These are phyloP conservation scores for Xylariaceae sp. DNA, from an alignment of 2,329 filamentous ascomycete species.

Conservation along the genomic window DNA sequence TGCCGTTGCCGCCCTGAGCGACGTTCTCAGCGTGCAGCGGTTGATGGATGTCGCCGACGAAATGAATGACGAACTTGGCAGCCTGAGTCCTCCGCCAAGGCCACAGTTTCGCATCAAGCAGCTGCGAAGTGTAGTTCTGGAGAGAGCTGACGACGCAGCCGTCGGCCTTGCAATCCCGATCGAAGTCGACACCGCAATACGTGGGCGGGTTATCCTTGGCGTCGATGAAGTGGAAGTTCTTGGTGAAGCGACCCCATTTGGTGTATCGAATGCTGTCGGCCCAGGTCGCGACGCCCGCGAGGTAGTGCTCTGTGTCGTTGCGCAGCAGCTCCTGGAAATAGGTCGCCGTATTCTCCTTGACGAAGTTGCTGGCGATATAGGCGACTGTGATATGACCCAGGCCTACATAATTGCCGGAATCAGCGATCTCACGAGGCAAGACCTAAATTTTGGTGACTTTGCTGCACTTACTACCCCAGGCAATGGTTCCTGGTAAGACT, in stretches of 20 bases:
- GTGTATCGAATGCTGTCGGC: constrained; percentile 72
- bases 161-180: constrained; percentile 66
- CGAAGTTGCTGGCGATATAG: constrained; percentile 67
- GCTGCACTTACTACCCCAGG: constrained; percentile 51
- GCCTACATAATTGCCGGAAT: constrained; percentile 47
- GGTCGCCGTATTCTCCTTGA: constrained; percentile 60
- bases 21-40: constrained; percentile 71
- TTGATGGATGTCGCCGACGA: constrained; percentile 74
- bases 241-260: constrained; percentile 66
- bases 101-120: constrained; percentile 54
- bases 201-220: constrained; percentile 67
- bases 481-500: constrained; percentile 44
- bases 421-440: constrained; percentile 12
- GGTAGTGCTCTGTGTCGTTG: constrained; percentile 62
- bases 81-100: constrained; percentile 61
- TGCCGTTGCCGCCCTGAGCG: constrained; percentile 70
- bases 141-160: constrained; percentile 69
- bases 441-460: not conserved
- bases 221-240: constrained; percentile 73
- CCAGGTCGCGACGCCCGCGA: constrained; percentile 71
- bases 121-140: constrained; percentile 65
- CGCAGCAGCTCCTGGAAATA: constrained; percentile 65
- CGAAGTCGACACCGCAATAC: constrained; percentile 64
- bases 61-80: constrained; percentile 72
- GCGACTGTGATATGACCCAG: constrained; percentile 72